Evolutionary conservation across 108 stramenopile species (phyloP).

Genomic region (Pseudonitzschia delicatissima): DNA sequence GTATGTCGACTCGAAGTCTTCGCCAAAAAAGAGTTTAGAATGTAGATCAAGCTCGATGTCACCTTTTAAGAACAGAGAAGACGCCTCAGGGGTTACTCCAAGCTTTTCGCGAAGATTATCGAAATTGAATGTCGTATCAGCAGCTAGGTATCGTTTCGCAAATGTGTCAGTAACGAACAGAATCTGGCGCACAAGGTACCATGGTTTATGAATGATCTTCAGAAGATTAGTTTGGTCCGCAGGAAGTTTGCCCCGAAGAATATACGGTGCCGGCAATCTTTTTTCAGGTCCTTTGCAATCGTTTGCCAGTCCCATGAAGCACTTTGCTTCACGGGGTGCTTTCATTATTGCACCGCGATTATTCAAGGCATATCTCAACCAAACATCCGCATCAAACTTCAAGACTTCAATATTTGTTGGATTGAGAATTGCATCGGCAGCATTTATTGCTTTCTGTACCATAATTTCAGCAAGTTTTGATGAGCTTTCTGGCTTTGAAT

Average conservation of each 20-base stretch:
- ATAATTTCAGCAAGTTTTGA: neutral
- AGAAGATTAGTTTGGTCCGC: neutral
- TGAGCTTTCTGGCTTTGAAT: neutral
- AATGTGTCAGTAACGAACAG: conserved; percentile 3
- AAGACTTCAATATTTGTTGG: neutral
- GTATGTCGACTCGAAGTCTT: neutral
- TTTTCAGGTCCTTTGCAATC: neutral
- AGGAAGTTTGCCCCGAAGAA: neutral
- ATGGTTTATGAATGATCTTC: neutral
- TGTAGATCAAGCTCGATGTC: neutral
- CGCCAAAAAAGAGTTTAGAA: conserved; percentile 1
- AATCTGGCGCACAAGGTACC: conserved; percentile 7
- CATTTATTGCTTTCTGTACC: neutral
- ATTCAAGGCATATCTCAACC: neutral
- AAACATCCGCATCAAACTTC: neutral
- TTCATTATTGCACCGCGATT: neutral
- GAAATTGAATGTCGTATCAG: neutral
- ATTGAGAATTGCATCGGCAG: neutral
- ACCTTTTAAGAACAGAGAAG: neutral
- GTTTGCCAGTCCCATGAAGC: neutral
- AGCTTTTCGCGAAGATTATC: neutral
- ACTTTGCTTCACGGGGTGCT: neutral
- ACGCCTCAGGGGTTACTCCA: neutral
- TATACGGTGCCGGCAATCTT: neutral
- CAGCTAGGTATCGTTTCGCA: conserved; percentile 3